phyloP scores from a whole-genome alignment of 2,329 filamentous ascomycete species.

The Verticillium dahliae region DNA sequence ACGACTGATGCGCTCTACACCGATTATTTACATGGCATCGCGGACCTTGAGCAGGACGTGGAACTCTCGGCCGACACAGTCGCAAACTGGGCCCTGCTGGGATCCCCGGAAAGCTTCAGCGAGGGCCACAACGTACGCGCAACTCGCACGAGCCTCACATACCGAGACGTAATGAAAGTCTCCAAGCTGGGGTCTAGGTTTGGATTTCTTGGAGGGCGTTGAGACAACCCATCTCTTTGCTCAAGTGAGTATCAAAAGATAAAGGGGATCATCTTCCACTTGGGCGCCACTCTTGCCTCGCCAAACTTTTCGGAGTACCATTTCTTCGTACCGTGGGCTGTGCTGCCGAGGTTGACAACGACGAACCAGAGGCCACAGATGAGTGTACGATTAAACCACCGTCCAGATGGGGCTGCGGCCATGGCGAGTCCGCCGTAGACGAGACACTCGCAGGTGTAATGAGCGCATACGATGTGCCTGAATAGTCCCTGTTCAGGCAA shows the following conservation, averaged over 20 bases:
- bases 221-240: constrained; percentile 7
- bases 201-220: constrained; percentile 39
- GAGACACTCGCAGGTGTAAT: constrained; percentile 84
- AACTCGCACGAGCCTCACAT: constrained; percentile 68
- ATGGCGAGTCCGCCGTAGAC: constrained; percentile 77
- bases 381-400: constrained; percentile 65
- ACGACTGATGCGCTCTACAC: constrained; percentile 64
- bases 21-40: constrained; percentile 69
- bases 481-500: constrained; percentile 72
- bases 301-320: constrained; percentile 82
- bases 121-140: constrained; percentile 50
- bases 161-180: constrained; percentile 79
- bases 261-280: constrained; percentile 72
- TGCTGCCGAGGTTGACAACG: constrained; percentile 70
- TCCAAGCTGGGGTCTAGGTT: constrained; percentile 66
- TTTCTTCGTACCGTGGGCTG: constrained; percentile 66
- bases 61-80: constrained; percentile 55
- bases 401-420: constrained; percentile 62
- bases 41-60: constrained; percentile 58
- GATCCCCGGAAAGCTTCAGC: constrained; percentile 35
- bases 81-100: constrained; percentile 66
- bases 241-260: constrained; percentile 40
- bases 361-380: constrained; percentile 68
- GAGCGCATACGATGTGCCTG: constrained; percentile 67
- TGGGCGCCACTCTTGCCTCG: constrained; percentile 48